phyloP scores from a whole-genome alignment of 306 rosid species.

The Medicago lupulina region DNA sequence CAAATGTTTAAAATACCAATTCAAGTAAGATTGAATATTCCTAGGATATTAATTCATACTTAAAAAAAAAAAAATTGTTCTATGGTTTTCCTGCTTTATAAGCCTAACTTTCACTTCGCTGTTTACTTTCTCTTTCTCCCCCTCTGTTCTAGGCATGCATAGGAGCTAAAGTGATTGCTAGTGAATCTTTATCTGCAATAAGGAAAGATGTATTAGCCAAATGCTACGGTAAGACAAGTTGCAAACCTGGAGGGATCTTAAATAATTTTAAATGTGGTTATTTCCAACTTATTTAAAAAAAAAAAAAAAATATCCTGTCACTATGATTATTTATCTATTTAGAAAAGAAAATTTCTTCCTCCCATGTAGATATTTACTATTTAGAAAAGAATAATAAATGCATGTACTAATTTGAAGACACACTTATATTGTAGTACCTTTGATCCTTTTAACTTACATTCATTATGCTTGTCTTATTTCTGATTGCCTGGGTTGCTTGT shows the following conservation, averaged over 20 bases:
- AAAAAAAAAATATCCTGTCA: too few relatives aligned
- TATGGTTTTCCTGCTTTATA: conserved; percentile 29
- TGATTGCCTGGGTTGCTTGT: conserved; percentile 23
- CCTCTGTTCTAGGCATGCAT: conserved; percentile 73
- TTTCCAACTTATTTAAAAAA: background rate
- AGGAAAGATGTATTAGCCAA: conserved; percentile 93
- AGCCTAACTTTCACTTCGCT: conserved; percentile 9
- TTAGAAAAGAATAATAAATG: too few relatives aligned
- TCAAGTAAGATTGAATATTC: conserved; percentile 59
- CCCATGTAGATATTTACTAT: conserved; percentile 32
- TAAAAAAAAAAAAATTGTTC: background rate
- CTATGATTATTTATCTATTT: conserved; percentile 6
- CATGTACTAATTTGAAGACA: too few relatives aligned
- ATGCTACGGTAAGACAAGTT: conserved; percentile 76
- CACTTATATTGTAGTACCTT: background rate
- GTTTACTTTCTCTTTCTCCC: conserved; percentile 26
- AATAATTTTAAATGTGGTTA: background rate
- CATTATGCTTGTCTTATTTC: conserved; percentile 26
- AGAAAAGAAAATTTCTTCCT: conserved; percentile 9
- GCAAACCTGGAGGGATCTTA: conserved; percentile 14
- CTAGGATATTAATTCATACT: conserved; percentile 15
- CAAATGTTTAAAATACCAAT: conserved; percentile 98
- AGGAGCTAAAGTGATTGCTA: conserved; percentile 85
- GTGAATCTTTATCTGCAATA: conserved; percentile 90
- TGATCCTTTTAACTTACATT: conserved; percentile 28